A percentile compares a stretch with the other conserved stretches of the same genome.
Conservation (phyloP, 2,329 filamentous ascomycete species). For the Fusarium heterosporum region DNA sequence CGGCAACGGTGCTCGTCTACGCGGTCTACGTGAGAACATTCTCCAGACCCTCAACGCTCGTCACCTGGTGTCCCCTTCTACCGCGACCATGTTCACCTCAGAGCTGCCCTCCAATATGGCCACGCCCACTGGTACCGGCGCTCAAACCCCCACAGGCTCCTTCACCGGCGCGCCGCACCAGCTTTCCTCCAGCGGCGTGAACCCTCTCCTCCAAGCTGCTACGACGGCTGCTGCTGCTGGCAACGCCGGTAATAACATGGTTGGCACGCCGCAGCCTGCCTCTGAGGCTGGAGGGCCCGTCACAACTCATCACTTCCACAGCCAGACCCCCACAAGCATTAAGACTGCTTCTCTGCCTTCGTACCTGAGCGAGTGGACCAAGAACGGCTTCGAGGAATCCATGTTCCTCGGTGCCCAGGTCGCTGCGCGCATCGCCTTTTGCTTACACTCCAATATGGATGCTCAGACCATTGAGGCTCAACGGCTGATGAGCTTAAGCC, state of each 20-base stretch:
- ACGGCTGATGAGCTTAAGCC: conserved; percentile 66
- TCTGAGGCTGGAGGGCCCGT: conserved; percentile 54
- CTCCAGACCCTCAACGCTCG: conserved; percentile 81
- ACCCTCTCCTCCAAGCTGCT: conserved; percentile 91
- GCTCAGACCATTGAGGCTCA: conserved; percentile 63
- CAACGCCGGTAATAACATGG: conserved; percentile 56
- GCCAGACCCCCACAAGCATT: conserved; percentile 84
- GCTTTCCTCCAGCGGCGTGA: conserved; percentile 73
- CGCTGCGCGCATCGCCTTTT: conserved; percentile 73
- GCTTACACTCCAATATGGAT: conserved; percentile 67
- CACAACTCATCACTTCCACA: conserved; percentile 66
- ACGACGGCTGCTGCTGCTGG: conserved; percentile 75
- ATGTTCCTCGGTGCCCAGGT: conserved; percentile 90
- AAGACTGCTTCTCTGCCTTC: conserved; percentile 81
- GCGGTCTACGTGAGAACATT: conserved; percentile 90
- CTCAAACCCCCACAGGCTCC: conserved; percentile 84
- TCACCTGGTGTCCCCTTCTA: conserved; percentile 90
- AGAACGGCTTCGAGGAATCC: conserved; percentile 81
- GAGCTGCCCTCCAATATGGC: conserved; percentile 95
- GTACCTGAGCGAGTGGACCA: conserved; percentile 93
- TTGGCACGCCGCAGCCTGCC: conserved; percentile 56
- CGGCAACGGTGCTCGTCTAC: conserved; percentile 80
- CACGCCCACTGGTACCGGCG: conserved; percentile 88
- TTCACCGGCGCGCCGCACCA: conserved; percentile 67
- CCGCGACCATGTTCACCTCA: conserved; percentile 95